phyloP scores from a whole-genome alignment of 164 flowering plant genomes.

The Vitis riparia region DNA sequence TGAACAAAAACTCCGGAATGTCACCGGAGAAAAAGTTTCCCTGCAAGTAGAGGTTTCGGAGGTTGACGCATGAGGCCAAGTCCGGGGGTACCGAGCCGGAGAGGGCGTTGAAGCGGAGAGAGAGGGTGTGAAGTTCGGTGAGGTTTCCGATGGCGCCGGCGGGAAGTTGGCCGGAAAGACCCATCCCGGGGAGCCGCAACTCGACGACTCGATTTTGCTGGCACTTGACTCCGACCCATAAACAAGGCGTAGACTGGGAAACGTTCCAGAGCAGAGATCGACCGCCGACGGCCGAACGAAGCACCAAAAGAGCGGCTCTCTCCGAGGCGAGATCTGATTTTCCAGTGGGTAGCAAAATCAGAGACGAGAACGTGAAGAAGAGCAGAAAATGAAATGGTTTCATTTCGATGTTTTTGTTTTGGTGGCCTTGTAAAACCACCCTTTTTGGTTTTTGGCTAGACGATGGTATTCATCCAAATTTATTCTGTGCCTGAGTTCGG shows the following conservation, averaged over 20 bases:
- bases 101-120: constrained; percentile 52
- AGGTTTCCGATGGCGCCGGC: constrained; percentile 36
- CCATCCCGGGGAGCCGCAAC: constrained; percentile 49
- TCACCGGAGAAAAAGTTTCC: constrained; percentile 49
- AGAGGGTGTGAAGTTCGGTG: constrained; percentile 40
- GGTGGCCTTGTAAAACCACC: too few species aligned
- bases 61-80: constrained; percentile 19
- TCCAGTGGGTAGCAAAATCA: background rate
- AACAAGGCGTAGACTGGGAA: constrained; percentile 30
- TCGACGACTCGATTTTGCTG: constrained; percentile 27
- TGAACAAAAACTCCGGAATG: constrained; percentile 36
- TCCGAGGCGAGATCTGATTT: constrained; percentile 45
- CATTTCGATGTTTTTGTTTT: too few species aligned
- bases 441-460: too few species aligned
- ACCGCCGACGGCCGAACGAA: constrained; percentile 35
- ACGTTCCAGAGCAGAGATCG: constrained; percentile 42
- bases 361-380: too few species aligned
- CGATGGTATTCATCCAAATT: too few species aligned
- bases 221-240: constrained; percentile 53
- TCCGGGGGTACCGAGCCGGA: constrained; percentile 49
- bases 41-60: constrained; percentile 51
- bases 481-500: too few species aligned
- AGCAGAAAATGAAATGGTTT: too few species aligned
- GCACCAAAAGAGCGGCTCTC: constrained; percentile 34
- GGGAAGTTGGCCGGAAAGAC: constrained; percentile 49